Percentiles rank a stretch among this genome's conserved stretches.
phyloP scores from a whole-genome alignment of 208 protist species.

The Trypanosoma conorhini region DNA sequence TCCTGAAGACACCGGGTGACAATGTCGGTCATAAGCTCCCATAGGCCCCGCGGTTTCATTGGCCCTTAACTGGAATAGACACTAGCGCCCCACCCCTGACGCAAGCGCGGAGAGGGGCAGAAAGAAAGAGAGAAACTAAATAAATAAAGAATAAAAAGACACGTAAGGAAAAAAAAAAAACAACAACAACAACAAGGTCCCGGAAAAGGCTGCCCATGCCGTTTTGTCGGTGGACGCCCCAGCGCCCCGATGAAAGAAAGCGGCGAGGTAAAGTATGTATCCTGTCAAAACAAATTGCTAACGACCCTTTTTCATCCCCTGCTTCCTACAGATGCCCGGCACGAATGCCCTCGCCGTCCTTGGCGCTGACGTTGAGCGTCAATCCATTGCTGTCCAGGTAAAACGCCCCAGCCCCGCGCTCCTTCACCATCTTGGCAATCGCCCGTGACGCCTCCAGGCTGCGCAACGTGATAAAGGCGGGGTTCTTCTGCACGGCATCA shows the following conservation, averaged over 20 bases:
- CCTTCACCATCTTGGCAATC: constrained; percentile 85
- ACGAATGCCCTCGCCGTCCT: constrained; percentile 24
- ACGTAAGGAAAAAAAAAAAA: constrained; percentile 1
- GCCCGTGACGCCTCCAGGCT: constrained; percentile 92
- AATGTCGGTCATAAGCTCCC: constrained; percentile 51
- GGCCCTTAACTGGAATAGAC: background rate
- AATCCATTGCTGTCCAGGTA: constrained; percentile 85
- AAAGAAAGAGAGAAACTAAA: background rate
- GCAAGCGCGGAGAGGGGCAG: background rate
- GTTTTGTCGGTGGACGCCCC: background rate
- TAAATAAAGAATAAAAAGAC: constrained; percentile 4
- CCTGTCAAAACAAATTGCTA: constrained; percentile 6
- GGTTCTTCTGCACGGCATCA: constrained; percentile 87
- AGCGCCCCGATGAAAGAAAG: background rate
- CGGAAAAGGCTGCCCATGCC: background rate
- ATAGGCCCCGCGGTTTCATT: constrained; percentile 61
- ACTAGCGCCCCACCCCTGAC: background rate
- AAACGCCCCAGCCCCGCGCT: constrained; percentile 72
- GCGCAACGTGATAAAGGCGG: constrained; percentile 92
- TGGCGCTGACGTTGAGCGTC: constrained; percentile 49
- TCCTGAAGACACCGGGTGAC: constrained; percentile 15
- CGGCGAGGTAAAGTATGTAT: background rate
- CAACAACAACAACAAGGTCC: background rate
- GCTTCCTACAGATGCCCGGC: constrained; percentile 2
- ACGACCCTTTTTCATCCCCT: background rate